phyloP scores from a whole-genome alignment of 2,329 filamentous ascomycete species.

The Alternaria incomplexa region DNA sequence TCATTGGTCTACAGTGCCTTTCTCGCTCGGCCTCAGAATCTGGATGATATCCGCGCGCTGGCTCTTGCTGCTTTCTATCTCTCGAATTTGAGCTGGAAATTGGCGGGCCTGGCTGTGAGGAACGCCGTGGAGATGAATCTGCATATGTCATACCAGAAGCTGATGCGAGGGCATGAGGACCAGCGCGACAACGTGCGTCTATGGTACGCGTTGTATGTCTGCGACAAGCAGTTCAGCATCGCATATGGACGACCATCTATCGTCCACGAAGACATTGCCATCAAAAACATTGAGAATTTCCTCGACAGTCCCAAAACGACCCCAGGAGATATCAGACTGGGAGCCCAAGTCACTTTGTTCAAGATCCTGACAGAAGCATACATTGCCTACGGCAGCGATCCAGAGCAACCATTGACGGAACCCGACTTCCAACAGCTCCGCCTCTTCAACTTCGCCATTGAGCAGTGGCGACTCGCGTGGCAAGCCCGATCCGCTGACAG shows the following conservation, averaged over 20 bases:
- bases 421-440: conserved; percentile 48
- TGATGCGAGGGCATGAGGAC: conserved; percentile 42
- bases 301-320: conserved; percentile 36
- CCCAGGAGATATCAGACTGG: conserved; percentile 38
- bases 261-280: conserved; percentile 47
- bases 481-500: conserved; percentile 41
- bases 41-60: conserved; percentile 49
- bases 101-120: conserved; percentile 48
- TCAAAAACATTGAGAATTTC: conserved; percentile 46
- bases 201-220: conserved; percentile 50
- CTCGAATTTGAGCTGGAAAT: conserved; percentile 50
- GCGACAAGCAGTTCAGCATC: conserved; percentile 51
- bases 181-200: conserved; percentile 47
- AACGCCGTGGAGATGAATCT: conserved; percentile 51
- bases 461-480: conserved; percentile 52
- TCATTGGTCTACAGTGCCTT: conserved; percentile 42
- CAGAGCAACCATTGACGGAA: conserved; percentile 46
- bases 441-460: conserved; percentile 52
- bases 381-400: conserved; percentile 40
- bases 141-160: conserved; percentile 47
- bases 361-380: conserved; percentile 45
- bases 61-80: conserved; percentile 51
- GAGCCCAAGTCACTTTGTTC: conserved; percentile 41
- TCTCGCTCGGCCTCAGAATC: conserved; percentile 43
- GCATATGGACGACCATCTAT: conserved; percentile 51